A percentile compares a stretch with the other conserved stretches of the same genome.
These are phyloP conservation scores for Stagonosporopsis tanaceti DNA, from an alignment of 2,329 filamentous ascomycete genomes.

Conservation along the genomic window DNA sequence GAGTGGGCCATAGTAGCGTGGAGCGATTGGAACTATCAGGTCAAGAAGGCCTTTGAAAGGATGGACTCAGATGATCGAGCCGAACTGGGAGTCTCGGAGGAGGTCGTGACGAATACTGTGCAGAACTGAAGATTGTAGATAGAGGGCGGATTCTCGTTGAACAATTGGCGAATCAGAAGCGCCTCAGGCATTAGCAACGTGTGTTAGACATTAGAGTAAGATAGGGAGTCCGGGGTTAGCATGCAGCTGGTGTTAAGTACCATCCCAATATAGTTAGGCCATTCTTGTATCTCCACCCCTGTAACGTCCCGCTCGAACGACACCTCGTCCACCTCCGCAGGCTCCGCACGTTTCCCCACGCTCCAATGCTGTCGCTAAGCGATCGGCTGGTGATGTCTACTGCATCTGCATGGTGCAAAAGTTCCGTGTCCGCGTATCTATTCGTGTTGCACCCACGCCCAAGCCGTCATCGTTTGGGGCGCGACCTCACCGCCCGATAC, in stretches of 20 bases:
- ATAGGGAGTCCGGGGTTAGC: constrained; percentile 26
- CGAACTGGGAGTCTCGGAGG: constrained; percentile 48
- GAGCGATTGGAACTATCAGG: constrained; percentile 79
- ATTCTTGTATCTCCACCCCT: constrained; percentile 30
- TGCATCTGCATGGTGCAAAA: constrained; percentile 5
- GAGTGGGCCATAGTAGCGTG: constrained; percentile 83
- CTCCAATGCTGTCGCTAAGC: constrained; percentile 9
- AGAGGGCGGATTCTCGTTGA: constrained; percentile 2
- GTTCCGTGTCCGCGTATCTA: background rate
- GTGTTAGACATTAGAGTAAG: constrained; percentile 36
- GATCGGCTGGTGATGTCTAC: constrained; percentile 14
- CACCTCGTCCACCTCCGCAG: constrained; percentile 28
- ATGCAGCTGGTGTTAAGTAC: constrained; percentile 34
- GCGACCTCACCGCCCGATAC: constrained; percentile 16
- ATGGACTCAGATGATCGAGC: constrained; percentile 64
- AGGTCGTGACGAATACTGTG: constrained; percentile 25
- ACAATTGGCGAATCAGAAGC: constrained; percentile 12
- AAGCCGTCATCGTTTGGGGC: background rate
- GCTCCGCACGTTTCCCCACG: constrained; percentile 30
- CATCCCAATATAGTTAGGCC: constrained; percentile 35
- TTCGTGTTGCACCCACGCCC: background rate
- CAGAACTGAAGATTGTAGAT: constrained; percentile 23
- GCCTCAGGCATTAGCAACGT: constrained; percentile 26
- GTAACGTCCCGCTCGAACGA: constrained; percentile 28
- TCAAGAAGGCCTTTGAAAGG: constrained; percentile 73